Conservation (phyloP, 495 filamentous ascomycete genomes). For the Penicillium coprophilum region DNA sequence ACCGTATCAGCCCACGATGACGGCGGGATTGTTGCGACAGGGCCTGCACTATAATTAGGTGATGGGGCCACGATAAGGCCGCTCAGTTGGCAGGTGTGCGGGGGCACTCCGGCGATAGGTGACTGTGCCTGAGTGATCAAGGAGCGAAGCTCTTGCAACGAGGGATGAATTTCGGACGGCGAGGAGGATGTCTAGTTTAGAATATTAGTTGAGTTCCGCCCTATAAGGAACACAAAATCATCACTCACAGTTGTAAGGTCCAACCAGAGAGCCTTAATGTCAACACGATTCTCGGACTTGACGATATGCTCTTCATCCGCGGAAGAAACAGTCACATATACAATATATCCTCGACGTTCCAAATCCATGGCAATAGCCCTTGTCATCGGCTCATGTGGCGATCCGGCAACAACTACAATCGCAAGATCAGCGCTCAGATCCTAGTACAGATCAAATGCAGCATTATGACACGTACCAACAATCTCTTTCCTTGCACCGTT, state of each 20-base stretch:
- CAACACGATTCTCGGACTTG: constrained; percentile 67
- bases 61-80: constrained; percentile 73
- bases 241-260: constrained; percentile 63
- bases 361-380: constrained; percentile 78
- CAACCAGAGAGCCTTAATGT: constrained; percentile 78
- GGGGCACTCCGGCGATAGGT: constrained; percentile 67
- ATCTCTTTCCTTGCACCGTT: constrained; percentile 91
- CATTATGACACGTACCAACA: constrained; percentile 50
- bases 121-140: constrained; percentile 70
- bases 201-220: constrained; percentile 13
- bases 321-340: constrained; percentile 80
- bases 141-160: constrained; percentile 52
- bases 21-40: constrained; percentile 78
- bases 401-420: constrained; percentile 70
- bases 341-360: constrained; percentile 89
- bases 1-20: constrained; percentile 83
- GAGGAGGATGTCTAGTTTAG: constrained; percentile 51
- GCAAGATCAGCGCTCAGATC: constrained; percentile 16
- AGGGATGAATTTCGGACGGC: constrained; percentile 52
- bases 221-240: background rate
- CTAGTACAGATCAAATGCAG: background rate
- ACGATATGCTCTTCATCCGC: constrained; percentile 80
- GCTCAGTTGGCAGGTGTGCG: constrained; percentile 70
- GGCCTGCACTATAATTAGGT: constrained; percentile 62
- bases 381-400: constrained; percentile 75